A percentile compares a stretch with the other conserved stretches of the same genome.
Evolutionary conservation across 2,329 filamentous ascomycete genomes (phyloP).

Genomic region (Exophiala aquamarina): DNA sequence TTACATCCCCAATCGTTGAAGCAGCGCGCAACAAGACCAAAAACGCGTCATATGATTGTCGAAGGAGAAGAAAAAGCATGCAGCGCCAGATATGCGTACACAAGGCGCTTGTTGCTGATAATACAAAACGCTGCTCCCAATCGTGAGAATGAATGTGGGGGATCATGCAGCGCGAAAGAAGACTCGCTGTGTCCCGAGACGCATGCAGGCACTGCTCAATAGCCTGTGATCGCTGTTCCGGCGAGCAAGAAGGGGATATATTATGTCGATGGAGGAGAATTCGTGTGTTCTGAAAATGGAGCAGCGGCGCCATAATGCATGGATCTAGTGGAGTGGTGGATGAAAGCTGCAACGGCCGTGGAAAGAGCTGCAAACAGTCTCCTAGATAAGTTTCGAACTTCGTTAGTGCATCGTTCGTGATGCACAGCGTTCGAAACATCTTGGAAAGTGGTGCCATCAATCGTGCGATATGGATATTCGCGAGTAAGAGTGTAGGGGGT

Average conservation of each 20-base stretch:
- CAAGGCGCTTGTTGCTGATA: conserved; percentile 72
- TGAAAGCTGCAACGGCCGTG: conserved; percentile 68
- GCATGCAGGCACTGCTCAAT: conserved; percentile 74
- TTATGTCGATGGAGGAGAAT: conserved; percentile 88
- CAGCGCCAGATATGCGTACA: conserved; percentile 87
- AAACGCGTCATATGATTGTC: conserved; percentile 71
- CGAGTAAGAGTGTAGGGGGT: conserved; percentile 45
- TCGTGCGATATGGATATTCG: conserved; percentile 78
- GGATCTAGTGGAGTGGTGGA: conserved; percentile 70
- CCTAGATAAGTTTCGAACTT: conserved; percentile 80
- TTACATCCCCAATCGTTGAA: conserved; percentile 66
- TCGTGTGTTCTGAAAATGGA: conserved; percentile 79
- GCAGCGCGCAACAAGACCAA: conserved; percentile 71
- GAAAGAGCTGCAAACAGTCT: conserved; percentile 72
- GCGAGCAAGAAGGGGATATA: conserved; percentile 68
- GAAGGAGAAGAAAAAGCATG: conserved; percentile 74
- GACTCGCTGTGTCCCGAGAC: conserved; percentile 73
- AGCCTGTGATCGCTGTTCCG: conserved; percentile 66
- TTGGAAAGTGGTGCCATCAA: conserved; percentile 73
- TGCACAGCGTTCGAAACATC: conserved; percentile 65
- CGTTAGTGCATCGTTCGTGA: conserved; percentile 68
- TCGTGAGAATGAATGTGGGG: conserved; percentile 33
- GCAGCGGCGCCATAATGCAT: conserved; percentile 70
- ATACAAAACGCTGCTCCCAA: conserved; percentile 54
- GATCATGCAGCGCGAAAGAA: conserved; percentile 67